Percentiles rank a stretch among this genome's conserved stretches.
Conservation (phyloP, 352 stramenopile species). For the Pythium coloratum region DNA sequence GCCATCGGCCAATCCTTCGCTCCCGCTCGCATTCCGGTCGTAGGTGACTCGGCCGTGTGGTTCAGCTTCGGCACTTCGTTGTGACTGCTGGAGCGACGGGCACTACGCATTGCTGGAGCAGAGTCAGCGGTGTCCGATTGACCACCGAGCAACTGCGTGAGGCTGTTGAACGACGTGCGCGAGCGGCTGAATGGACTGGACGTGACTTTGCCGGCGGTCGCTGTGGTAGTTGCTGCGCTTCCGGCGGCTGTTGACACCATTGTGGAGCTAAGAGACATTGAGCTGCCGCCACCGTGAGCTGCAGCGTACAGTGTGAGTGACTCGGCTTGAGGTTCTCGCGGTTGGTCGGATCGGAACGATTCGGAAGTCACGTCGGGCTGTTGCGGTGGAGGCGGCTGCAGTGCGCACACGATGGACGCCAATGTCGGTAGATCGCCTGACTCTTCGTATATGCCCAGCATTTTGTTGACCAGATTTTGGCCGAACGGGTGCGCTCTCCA, state of each 20-base stretch:
- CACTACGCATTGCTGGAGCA: conserved; percentile 48
- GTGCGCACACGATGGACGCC: conserved; percentile 74
- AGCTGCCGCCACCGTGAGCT: background rate
- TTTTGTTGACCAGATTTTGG: conserved; percentile 68
- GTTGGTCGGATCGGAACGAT: background rate
- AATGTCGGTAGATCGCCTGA: conserved; percentile 71
- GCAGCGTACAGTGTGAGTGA: background rate
- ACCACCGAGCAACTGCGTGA: conserved; percentile 23
- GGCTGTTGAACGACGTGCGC: conserved; percentile 30
- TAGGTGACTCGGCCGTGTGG: conserved; percentile 9
- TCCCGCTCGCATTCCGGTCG: conserved; percentile 1
- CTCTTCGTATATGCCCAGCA: conserved; percentile 81
- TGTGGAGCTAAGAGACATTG: background rate
- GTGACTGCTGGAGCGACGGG: conserved; percentile 66
- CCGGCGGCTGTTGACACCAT: background rate
- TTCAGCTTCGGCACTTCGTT: conserved; percentile 42
- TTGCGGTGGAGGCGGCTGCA: conserved; percentile 19
- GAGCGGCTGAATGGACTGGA: conserved; percentile 24
- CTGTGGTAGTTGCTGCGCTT: background rate
- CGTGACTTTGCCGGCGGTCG: background rate
- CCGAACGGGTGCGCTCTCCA: conserved; percentile 85
- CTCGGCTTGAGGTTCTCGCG: background rate
- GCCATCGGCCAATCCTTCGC: conserved; percentile 46
- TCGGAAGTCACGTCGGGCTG: background rate
- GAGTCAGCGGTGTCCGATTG: conserved; percentile 35